Evolutionary conservation across 352 stramenopile genomes (phyloP), one percentile per base, ranked within the genome.

Genomic region (Thalassiosira delicatula): DNA sequence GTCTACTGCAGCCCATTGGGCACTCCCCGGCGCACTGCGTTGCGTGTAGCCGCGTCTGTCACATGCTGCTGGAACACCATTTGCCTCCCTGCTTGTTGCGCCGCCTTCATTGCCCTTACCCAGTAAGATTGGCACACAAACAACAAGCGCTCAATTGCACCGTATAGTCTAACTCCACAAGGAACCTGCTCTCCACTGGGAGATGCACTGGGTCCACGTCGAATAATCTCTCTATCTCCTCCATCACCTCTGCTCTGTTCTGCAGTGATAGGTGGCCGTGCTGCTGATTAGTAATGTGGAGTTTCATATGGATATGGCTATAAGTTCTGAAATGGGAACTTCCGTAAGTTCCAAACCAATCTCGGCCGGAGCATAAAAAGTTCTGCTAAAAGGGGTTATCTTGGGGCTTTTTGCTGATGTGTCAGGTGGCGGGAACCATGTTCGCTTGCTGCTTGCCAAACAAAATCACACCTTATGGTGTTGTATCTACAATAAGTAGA

Each of bases 101-200:
- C 51, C 19, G 51, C 51, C 51, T 61, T 61, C 51, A 61, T 61
- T 33, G 11, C 51, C 11, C 21, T 5, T 25, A 61, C 51, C 51
- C 51, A 30, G 51, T 61, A 61, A 32, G 12, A 33, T 61, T 30
- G 51, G 12, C 21, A 25, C 11, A 33, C 51, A 3, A 61, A 61
- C 21, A 3, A 33, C 21, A 3, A 33, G 21, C 21, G 11, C 2
- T 4, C 4, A 14, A 61, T n/a, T 14, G 51, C 29, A 29, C 11
- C 14, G 21, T 23, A 60, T n/a, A 63, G 23, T 63, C 54, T 33
- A 65, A 12, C 56, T 63, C 51, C 7, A 63, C 23, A 2, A 65
- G 30, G 14, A 51, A 73, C 19, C 23, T 63, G 49, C 21, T 73
- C 27, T 54, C 44, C n/a, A 8, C 49, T 19, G 65, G 46, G 1